Percentiles rank a stretch among this genome's conserved stretches.
These are phyloP conservation scores for Alternaria hordeiaustralica DNA, from an alignment of 2,329 filamentous ascomycete species.

Conservation along the genomic window DNA sequence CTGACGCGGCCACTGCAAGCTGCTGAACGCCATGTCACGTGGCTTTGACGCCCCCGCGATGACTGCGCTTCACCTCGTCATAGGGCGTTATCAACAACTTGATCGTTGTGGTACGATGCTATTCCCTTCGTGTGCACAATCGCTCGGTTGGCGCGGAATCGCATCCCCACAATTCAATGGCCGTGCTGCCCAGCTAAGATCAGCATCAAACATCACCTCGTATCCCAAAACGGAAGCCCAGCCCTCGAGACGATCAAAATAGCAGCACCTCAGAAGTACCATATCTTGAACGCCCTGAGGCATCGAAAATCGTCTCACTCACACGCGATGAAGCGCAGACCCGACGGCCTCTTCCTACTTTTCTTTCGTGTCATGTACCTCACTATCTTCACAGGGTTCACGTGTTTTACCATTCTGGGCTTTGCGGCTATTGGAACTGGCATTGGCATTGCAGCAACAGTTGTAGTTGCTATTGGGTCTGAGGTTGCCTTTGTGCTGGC, in stretches of 20 bases:
- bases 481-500: slow-evolving; percentile 15
- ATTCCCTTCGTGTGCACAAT: not conserved
- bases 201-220: slow-evolving; percentile 6
- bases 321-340: slow-evolving; percentile 7
- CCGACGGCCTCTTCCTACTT: slow-evolving; percentile 17
- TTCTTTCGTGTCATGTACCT: slow-evolving; percentile 22
- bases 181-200: slow-evolving; percentile 7
- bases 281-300: not conserved
- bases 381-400: slow-evolving; percentile 18
- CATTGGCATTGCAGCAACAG: slow-evolving; percentile 15
- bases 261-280: not conserved
- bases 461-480: slow-evolving; percentile 16
- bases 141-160: slow-evolving; percentile 1
- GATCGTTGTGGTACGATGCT: not conserved
- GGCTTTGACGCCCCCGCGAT: not conserved
- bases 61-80: not conserved
- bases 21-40: slow-evolving; percentile 12
- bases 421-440: slow-evolving; percentile 16
- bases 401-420: slow-evolving; percentile 20
- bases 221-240: slow-evolving; percentile 1
- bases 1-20: slow-evolving; percentile 4
- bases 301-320: not conserved
- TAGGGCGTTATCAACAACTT: not conserved
- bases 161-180: slow-evolving; percentile 6
- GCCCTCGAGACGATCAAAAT: slow-evolving; percentile 1